These are phyloP conservation scores for Calophaca sinica DNA, from an alignment of 306 rosid species.

Conservation along the genomic window DNA sequence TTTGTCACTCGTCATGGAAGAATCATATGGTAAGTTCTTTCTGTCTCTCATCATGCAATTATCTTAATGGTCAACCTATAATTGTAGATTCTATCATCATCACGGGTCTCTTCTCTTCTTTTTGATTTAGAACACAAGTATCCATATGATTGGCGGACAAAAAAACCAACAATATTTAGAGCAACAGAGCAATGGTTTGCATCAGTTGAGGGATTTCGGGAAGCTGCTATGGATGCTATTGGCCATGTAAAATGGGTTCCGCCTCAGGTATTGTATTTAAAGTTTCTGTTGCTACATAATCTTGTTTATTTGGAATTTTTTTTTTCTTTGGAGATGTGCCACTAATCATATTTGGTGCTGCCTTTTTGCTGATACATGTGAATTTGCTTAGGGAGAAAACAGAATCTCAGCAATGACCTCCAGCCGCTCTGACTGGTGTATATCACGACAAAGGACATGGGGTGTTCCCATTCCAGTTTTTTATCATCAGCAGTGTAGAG, in stretches of 20 bases:
- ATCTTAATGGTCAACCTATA: constrained; percentile 16
- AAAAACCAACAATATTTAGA: constrained; percentile 95
- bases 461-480: constrained; percentile 99
- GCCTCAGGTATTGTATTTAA: constrained; percentile 71
- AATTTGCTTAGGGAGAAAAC: constrained; percentile 81
- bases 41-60: constrained; percentile 14
- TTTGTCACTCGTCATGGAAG: constrained; percentile 84
- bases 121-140: constrained; percentile 86
- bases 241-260: constrained; percentile 91
- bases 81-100: constrained; percentile 32
- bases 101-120: constrained; percentile 15
- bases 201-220: constrained; percentile 94
- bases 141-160: constrained; percentile 99
- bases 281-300: constrained; percentile 33
- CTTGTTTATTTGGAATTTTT: constrained; percentile 24
- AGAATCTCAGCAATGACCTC: constrained; percentile 96
- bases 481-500: constrained; percentile 81
- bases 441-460: constrained; percentile 99
- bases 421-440: constrained; percentile 96
- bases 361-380: constrained; percentile 36
- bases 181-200: constrained; percentile 99
- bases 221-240: constrained; percentile 83
- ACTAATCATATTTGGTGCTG: constrained; percentile 30
- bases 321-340: constrained; percentile 30
- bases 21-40: constrained; percentile 72